phyloP scores from a whole-genome alignment of 2,329 filamentous ascomycete genomes.

The Aspergillus thermomutatus region DNA sequence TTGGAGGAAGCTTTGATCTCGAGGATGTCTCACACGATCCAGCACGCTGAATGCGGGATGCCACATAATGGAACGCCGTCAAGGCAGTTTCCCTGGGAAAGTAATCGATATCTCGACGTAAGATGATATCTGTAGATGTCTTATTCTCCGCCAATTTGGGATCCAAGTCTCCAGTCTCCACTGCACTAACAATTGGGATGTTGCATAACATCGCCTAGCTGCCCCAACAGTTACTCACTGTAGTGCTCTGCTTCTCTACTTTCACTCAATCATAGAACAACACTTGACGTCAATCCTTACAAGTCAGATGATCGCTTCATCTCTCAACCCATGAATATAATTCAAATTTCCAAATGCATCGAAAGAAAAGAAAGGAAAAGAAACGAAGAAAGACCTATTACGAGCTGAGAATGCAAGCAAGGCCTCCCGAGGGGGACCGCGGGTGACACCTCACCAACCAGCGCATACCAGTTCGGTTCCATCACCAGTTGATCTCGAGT shows the following conservation, averaged over 20 bases:
- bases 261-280: neutral
- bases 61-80: slow-evolving; percentile 2
- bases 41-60: slow-evolving; percentile 1
- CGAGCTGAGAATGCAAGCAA: neutral
- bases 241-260: too few species aligned
- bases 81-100: neutral
- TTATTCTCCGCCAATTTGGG: too few species aligned
- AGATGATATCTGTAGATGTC: neutral
- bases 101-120: neutral
- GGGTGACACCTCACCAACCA: slow-evolving; percentile 22
- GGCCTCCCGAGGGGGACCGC: neutral
- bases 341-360: neutral
- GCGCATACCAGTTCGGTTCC: neutral
- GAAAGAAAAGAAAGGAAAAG: neutral
- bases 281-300: neutral
- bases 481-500: neutral
- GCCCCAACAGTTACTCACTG: neutral
- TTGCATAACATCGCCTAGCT: neutral
- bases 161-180: neutral
- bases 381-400: neutral
- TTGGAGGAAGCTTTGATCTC: neutral
- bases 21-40: neutral
- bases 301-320: neutral
- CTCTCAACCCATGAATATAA: neutral
- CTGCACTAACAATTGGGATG: neutral